Conservation (phyloP, 345 rosid species). For the Toxicodendron radicans region DNA sequence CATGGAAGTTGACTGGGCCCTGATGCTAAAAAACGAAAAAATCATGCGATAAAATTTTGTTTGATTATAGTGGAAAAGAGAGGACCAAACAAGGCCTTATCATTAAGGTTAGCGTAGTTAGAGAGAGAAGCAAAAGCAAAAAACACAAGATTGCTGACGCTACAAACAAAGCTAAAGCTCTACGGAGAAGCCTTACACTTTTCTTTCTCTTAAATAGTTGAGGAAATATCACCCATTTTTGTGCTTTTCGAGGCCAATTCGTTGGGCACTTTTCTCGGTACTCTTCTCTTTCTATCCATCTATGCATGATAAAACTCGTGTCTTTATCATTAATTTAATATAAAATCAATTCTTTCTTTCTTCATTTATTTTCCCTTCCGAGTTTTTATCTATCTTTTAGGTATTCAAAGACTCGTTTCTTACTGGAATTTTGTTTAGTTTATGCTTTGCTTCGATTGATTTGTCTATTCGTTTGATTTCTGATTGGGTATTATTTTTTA, state of each 20-base stretch:
- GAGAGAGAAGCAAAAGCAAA: not conserved
- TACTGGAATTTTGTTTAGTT: not conserved
- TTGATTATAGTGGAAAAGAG: constrained; percentile 32
- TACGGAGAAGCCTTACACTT: not conserved
- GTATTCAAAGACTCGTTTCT: constrained; percentile 4
- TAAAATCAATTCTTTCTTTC: not conserved
- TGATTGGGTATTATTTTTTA: constrained; percentile 1
- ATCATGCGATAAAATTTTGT: constrained; percentile 23
- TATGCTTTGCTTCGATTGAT: not conserved
- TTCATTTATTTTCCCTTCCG: not conserved
- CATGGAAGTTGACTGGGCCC: no score
- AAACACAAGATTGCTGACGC: constrained; percentile 26
- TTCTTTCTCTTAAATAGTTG: not conserved
- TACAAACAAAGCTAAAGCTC: not conserved
- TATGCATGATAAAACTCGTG: not conserved
- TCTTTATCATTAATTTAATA: not conserved
- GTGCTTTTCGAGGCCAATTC: constrained; percentile 44
- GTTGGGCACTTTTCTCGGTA: constrained; percentile 42
- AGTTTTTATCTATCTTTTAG: not conserved
- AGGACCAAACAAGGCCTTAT: constrained; percentile 72
- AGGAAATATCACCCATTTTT: not conserved
- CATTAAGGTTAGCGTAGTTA: constrained; percentile 41
- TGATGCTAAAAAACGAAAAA: not conserved
- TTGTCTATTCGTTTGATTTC: not conserved
- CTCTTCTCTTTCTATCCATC: not conserved